Percentiles rank a stretch among this genome's conserved stretches.
These are phyloP conservation scores for Backusella psychrophila DNA, from an alignment of 192 early-diverging fungal genomes.

Conservation along the genomic window DNA sequence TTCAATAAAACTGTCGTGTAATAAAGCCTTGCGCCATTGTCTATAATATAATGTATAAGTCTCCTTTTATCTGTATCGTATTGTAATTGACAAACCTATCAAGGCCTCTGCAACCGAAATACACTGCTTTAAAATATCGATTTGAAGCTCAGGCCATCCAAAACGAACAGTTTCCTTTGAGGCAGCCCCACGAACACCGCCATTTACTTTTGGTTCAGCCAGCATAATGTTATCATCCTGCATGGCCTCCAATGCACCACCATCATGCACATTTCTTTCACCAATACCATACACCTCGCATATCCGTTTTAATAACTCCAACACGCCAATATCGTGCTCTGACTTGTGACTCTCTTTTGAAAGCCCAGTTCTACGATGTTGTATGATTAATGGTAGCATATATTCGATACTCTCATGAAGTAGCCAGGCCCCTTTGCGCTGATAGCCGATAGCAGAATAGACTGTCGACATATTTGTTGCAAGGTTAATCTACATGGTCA, in stretches of 20 bases:
- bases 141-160: constrained; percentile 83
- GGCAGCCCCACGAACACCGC: neutral
- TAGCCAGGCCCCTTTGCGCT: constrained; percentile 26
- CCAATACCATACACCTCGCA: constrained; percentile 70
- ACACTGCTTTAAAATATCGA: constrained; percentile 72
- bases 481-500: constrained; percentile 18
- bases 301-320: constrained; percentile 60
- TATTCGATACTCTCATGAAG: constrained; percentile 23
- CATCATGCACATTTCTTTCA: constrained; percentile 22
- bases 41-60: constrained; percentile 26
- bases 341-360: neutral
- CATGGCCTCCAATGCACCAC: constrained; percentile 18
- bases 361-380: constrained; percentile 10
- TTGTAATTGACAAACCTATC: constrained; percentile 46
- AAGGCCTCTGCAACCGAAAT: constrained; percentile 63
- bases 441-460: constrained; percentile 21
- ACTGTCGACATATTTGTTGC: constrained; percentile 20
- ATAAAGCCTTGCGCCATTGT: constrained; percentile 55
- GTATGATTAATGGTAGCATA: constrained; percentile 28
- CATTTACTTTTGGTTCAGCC: neutral
- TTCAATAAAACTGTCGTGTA: constrained; percentile 64
- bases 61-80: neutral
- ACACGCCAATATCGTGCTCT: constrained; percentile 45
- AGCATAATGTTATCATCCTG: neutral
- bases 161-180: constrained; percentile 25